Evolutionary conservation across 768 basidiomycete species (phyloP).

Genomic region (Gloeopeniophorella convolvens): DNA sequence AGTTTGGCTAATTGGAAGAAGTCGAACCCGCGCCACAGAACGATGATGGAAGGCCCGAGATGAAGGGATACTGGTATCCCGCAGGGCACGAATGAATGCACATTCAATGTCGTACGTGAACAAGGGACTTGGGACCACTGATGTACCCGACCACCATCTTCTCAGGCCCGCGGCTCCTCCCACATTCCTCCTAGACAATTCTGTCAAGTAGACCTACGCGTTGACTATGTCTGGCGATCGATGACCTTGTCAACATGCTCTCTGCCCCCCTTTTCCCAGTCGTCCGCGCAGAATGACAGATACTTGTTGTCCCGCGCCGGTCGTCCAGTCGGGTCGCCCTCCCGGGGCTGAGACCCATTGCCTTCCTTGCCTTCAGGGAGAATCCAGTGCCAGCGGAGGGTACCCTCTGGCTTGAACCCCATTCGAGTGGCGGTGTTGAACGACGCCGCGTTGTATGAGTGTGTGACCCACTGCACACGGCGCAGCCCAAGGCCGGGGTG

Average conservation of each 20-base stretch:
- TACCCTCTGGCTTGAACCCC: slow-evolving; percentile 40
- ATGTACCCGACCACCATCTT: too few species aligned
- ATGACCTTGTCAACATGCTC: slow-evolving; percentile 33
- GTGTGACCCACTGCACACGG: slow-evolving; percentile 40
- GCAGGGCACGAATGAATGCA: too few species aligned
- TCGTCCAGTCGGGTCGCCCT: slow-evolving; percentile 25
- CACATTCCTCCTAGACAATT: too few species aligned
- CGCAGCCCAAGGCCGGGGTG: slow-evolving; percentile 35
- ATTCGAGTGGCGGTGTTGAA: slow-evolving; percentile 36
- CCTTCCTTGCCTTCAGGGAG: slow-evolving; percentile 17
- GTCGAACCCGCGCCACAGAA: too few species aligned
- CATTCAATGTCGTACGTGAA: too few species aligned
- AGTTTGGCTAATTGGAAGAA: too few species aligned
- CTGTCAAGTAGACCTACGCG: background rate
- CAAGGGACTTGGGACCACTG: too few species aligned
- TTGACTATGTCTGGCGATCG: background rate
- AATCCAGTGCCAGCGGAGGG: slow-evolving; percentile 33
- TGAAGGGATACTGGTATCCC: too few species aligned
- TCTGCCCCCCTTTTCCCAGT: slow-evolving; percentile 43
- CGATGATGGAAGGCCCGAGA: too few species aligned
- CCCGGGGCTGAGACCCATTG: slow-evolving; percentile 11
- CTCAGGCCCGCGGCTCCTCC: background rate
- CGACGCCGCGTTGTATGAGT: slow-evolving; percentile 33
- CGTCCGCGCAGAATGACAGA: slow-evolving; percentile 52
- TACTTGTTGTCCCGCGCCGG: slow-evolving; percentile 42